Percentiles rank a stretch among this genome's conserved stretches.
Conservation (phyloP, 768 basidiomycete genomes). For the Lentinula boryana region DNA sequence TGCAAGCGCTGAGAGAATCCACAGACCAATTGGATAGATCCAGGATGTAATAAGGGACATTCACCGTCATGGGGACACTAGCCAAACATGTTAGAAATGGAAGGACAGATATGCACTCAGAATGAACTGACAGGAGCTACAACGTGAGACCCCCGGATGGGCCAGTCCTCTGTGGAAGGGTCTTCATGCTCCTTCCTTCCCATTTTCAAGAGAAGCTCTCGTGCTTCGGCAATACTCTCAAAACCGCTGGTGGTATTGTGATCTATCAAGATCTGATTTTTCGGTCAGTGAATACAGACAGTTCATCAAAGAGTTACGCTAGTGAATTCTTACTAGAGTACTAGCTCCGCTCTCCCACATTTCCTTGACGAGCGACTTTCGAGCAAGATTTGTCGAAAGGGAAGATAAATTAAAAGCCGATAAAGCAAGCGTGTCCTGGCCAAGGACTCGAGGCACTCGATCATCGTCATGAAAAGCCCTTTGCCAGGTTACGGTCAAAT, state of each 20-base stretch:
- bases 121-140: conserved; percentile 69
- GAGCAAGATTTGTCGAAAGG: conserved; percentile 50
- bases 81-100: conserved; percentile 5
- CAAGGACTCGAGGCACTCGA: conserved; percentile 32
- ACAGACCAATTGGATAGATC: conserved; percentile 53
- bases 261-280: conserved; percentile 74
- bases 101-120: conserved; percentile 5
- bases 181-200: conserved; percentile 56
- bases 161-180: conserved; percentile 26
- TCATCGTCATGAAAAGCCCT: conserved; percentile 50
- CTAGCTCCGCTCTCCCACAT: conserved; percentile 93
- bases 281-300: conserved; percentile 1
- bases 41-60: conserved; percentile 72
- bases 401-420: conserved; percentile 86
- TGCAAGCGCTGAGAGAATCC: conserved; percentile 86
- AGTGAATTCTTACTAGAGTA: conserved; percentile 50
- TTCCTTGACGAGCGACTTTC: conserved; percentile 66
- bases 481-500: conserved; percentile 45
- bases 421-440: conserved; percentile 57
- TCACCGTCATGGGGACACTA: conserved; percentile 88
- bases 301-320: conserved; percentile 1
- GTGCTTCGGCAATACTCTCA: conserved; percentile 67
- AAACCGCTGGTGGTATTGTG: conserved; percentile 75
- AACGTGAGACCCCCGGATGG: conserved; percentile 65
- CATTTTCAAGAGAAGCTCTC: conserved; percentile 62